phyloP scores from a whole-genome alignment of 352 stramenopile species.

The Phytophthora sansomeana region DNA sequence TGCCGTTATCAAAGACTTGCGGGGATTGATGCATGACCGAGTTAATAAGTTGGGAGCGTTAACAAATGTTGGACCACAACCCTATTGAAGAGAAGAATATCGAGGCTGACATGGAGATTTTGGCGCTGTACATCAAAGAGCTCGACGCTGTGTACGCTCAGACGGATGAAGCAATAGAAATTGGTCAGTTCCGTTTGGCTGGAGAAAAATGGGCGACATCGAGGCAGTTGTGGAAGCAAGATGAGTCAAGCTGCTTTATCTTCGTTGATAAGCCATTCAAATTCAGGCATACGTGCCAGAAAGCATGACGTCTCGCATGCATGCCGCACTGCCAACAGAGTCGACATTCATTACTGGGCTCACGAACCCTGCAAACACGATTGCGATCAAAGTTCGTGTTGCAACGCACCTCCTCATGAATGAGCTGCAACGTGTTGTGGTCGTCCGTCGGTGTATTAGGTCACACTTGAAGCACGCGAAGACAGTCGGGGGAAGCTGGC shows the following conservation, averaged over 20 bases:
- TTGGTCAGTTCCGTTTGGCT: not conserved
- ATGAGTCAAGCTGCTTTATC: constrained; percentile 1
- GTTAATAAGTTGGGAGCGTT: too few species aligned
- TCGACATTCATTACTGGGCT: constrained; percentile 9
- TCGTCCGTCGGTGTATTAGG: constrained; percentile 6
- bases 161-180: constrained; percentile 7
- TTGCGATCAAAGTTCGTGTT: constrained; percentile 24
- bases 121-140: constrained; percentile 3
- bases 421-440: constrained; percentile 12
- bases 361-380: constrained; percentile 11
- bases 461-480: too few species aligned
- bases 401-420: constrained; percentile 14
- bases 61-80: too few species aligned
- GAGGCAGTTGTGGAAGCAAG: too few species aligned
- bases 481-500: too few species aligned
- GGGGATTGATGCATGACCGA: too few species aligned
- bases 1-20: too few species aligned
- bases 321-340: constrained; percentile 24
- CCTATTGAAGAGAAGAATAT: too few species aligned
- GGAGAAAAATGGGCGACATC: not conserved
- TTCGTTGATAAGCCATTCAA: constrained; percentile 1
- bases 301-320: not conserved
- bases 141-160: not conserved
- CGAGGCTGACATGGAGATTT: too few species aligned
- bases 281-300: not conserved